Conservation (phyloP, 2,329 filamentous ascomycete species). For the Stemphylium lycopersici region DNA sequence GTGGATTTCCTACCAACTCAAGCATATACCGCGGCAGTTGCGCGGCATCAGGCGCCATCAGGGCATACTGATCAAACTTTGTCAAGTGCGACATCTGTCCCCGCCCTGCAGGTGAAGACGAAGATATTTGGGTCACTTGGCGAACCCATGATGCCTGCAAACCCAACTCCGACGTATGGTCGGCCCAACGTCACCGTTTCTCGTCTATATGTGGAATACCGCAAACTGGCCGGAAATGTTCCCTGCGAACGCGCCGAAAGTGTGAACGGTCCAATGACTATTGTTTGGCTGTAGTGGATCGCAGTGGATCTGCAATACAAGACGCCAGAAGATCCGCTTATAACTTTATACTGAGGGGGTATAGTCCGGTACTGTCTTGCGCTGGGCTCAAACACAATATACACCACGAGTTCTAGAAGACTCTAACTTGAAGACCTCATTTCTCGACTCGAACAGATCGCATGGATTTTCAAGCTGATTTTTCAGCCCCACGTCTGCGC, state of each 20-base stretch:
- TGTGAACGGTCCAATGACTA: neutral
- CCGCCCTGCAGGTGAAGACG: slow-evolving; percentile 19
- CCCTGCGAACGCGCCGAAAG: slow-evolving; percentile 4
- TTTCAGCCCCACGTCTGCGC: slow-evolving; percentile 11
- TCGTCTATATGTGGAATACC: slow-evolving; percentile 8
- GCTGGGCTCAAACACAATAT: slow-evolving; percentile 10
- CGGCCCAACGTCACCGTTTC: slow-evolving; percentile 21
- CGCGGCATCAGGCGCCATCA: neutral
- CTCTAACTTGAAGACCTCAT: neutral
- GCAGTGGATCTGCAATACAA: neutral
- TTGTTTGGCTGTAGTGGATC: neutral
- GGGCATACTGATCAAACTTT: slow-evolving; percentile 14
- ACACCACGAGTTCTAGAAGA: slow-evolving; percentile 4
- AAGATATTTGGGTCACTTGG: slow-evolving; percentile 11
- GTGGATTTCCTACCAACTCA: slow-evolving; percentile 8
- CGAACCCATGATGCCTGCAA: slow-evolving; percentile 17
- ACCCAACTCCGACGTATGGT: slow-evolving; percentile 17
- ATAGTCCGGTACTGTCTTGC: neutral
- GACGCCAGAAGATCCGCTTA: neutral
- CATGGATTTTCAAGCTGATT: slow-evolving; percentile 3
- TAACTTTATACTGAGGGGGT: neutral
- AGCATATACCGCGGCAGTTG: no score
- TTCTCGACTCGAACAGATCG: neutral
- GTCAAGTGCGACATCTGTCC: slow-evolving; percentile 12
- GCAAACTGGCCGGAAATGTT: slow-evolving; percentile 5